Evolutionary conservation across 1,284 basidiomycete species (phyloP).

Genomic region (Trichosporon faecale): DNA sequence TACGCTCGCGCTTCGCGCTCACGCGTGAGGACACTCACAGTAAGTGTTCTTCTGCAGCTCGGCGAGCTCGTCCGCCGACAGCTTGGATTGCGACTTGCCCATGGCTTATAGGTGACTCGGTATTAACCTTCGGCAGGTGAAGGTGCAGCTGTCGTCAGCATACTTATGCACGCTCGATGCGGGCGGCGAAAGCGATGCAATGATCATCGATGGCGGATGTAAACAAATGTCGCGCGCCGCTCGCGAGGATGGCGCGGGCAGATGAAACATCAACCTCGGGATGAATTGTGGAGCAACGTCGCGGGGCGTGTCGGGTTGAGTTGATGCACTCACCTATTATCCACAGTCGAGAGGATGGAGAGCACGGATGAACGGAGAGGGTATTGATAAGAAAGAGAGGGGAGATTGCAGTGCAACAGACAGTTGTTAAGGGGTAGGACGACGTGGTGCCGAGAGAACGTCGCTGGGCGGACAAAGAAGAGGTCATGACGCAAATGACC

Average conservation of each 20-base stretch:
- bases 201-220: neutral
- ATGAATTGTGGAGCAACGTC: neutral
- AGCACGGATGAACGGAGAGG: neutral
- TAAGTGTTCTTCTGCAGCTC: conserved; percentile 99
- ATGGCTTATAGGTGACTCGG: conserved; percentile 38
- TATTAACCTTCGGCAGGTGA: neutral
- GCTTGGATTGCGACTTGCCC: conserved; percentile 98
- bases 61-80: conserved; percentile 88
- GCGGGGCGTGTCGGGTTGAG: neutral
- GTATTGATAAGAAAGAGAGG: neutral
- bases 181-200: neutral
- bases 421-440: neutral
- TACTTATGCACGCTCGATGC: no score
- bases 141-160: neutral
- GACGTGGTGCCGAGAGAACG: conserved; percentile 8
- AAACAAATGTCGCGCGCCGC: neutral
- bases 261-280: neutral
- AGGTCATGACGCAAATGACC: conserved; percentile 6
- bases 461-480: neutral
- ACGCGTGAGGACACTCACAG: conserved; percentile 61
- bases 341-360: neutral
- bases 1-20: neutral
- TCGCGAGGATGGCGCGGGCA: neutral
- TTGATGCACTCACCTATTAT: neutral
- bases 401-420: neutral